Percentiles rank a stretch among this genome's conserved stretches.
Evolutionary conservation across 2,329 filamentous ascomycete genomes (phyloP).

Genomic region (Sporothrix variecibatus): DNA sequence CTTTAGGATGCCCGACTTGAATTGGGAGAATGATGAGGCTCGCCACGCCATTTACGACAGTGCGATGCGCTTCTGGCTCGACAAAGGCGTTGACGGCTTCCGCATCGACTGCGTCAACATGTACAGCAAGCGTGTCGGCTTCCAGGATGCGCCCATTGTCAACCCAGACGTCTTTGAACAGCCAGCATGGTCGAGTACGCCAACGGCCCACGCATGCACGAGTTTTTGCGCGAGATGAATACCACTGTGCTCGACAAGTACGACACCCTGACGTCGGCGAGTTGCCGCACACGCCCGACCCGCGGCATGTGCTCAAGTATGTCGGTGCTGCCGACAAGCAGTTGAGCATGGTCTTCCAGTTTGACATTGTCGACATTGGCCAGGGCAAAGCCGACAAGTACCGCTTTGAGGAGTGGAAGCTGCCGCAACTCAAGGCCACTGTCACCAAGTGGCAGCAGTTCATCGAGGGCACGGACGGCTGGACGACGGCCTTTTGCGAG

Average conservation of each 20-base stretch:
- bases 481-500: constrained; percentile 63
- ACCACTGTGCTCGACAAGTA: constrained; percentile 58
- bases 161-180: constrained; percentile 51
- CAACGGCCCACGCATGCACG: constrained; percentile 69
- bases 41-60: constrained; percentile 70
- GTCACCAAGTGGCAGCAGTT: constrained; percentile 54
- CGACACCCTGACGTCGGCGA: constrained; percentile 71
- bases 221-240: constrained; percentile 68
- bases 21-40: constrained; percentile 73
- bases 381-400: constrained; percentile 51
- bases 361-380: constrained; percentile 64
- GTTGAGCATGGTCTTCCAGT: constrained; percentile 71
- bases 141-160: constrained; percentile 54
- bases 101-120: constrained; percentile 75
- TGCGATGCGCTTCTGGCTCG: constrained; percentile 77
- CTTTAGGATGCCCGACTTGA: constrained; percentile 73
- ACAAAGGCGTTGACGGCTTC: constrained; percentile 72
- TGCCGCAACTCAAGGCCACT: constrained; percentile 47
- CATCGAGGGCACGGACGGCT: constrained; percentile 54
- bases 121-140: constrained; percentile 63
- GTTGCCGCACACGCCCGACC: constrained; percentile 63
- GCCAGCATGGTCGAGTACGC: constrained; percentile 59
- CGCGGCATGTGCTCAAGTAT: constrained; percentile 58
- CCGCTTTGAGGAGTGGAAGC: constrained; percentile 52
- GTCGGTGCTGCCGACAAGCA: constrained; percentile 60